These are phyloP conservation scores for Grosmannia serpens DNA, from an alignment of 2,329 filamentous ascomycete species.

Conservation along the genomic window DNA sequence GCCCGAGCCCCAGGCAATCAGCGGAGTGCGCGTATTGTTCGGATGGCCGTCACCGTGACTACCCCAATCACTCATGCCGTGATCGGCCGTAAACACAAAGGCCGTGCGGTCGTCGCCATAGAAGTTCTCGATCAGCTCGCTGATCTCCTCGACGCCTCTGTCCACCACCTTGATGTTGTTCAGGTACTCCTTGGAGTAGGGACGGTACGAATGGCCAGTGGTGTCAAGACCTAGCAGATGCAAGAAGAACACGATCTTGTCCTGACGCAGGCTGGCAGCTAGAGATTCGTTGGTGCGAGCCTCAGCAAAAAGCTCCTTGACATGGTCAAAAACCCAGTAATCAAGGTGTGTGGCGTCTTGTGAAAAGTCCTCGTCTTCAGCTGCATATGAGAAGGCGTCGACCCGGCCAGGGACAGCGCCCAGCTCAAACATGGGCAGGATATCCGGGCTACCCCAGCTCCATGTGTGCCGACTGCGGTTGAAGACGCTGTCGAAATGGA, in stretches of 20 bases:
- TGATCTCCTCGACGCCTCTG: slow-evolving; percentile 74
- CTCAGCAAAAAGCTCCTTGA: slow-evolving; percentile 73
- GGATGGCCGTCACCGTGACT: slow-evolving; percentile 97
- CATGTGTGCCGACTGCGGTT: slow-evolving; percentile 94
- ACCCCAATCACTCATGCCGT: slow-evolving; percentile 99
- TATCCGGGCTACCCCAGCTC: slow-evolving; percentile 98
- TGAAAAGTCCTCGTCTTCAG: slow-evolving; percentile 85
- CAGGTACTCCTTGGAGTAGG: slow-evolving; percentile 91
- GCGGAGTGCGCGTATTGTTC: slow-evolving; percentile 87
- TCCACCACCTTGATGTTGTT: slow-evolving; percentile 93
- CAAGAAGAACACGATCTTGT: slow-evolving; percentile 89
- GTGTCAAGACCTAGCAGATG: slow-evolving; percentile 90
- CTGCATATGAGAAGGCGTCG: slow-evolving; percentile 72
- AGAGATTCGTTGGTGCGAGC: slow-evolving; percentile 70
- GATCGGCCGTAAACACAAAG: slow-evolving; percentile 94
- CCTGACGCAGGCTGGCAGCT: slow-evolving; percentile 58
- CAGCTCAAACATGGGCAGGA: slow-evolving; percentile 90
- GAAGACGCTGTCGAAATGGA: slow-evolving; percentile 98
- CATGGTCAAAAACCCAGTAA: slow-evolving; percentile 90
- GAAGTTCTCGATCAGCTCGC: slow-evolving; percentile 70
- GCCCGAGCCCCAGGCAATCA: slow-evolving; percentile 89
- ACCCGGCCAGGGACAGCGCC: slow-evolving; percentile 83
- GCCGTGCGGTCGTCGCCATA: slow-evolving; percentile 79
- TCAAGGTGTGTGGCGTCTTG: slow-evolving; percentile 72
- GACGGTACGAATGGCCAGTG: slow-evolving; percentile 71